These are phyloP conservation scores for Tuber melanosporum DNA, from an alignment of 495 filamentous ascomycete genomes.

Conservation along the genomic window DNA sequence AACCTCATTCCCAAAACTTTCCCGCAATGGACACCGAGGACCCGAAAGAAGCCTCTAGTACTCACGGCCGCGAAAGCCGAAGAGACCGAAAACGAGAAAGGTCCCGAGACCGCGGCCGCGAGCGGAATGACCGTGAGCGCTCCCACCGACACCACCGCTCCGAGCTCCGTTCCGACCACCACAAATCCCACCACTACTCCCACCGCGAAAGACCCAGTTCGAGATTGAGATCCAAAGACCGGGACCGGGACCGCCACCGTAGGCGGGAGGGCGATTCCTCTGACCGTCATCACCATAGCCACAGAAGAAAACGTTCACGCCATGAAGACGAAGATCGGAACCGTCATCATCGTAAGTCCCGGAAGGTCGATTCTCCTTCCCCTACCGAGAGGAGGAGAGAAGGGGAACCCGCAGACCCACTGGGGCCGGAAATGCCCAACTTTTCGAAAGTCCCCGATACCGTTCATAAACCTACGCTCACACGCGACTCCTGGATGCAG, in stretches of 20 bases:
- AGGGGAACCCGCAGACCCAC: constrained; percentile 46
- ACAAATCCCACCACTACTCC: constrained; percentile 23
- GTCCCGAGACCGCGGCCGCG: constrained; percentile 43
- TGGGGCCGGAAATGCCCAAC: constrained; percentile 45
- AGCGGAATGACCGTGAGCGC: constrained; percentile 41
- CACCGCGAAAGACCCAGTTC: constrained; percentile 40
- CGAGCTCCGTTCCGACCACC: constrained; percentile 5
- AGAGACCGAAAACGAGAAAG: constrained; percentile 10
- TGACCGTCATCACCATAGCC: constrained; percentile 11
- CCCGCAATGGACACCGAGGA: constrained; percentile 10
- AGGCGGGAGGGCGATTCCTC: constrained; percentile 5
- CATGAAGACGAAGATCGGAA: constrained; percentile 46
- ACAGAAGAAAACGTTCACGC: constrained; percentile 47
- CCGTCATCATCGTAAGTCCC: constrained; percentile 38
- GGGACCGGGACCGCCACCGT: constrained; percentile 41
- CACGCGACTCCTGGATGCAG: constrained; percentile 92
- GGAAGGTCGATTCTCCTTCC: constrained; percentile 4
- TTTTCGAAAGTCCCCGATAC: constrained; percentile 24
- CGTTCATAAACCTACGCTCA: constrained; percentile 42
- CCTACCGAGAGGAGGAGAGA: constrained; percentile 22
- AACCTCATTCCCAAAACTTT: constrained; percentile 21
- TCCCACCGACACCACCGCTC: constrained; percentile 39
- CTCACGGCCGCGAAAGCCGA: constrained; percentile 11
- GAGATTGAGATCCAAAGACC: constrained; percentile 37
- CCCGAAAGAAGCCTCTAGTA: neutral